phyloP scores from a whole-genome alignment of 352 stramenopile species.

The Globisporangium nodosum region DNA sequence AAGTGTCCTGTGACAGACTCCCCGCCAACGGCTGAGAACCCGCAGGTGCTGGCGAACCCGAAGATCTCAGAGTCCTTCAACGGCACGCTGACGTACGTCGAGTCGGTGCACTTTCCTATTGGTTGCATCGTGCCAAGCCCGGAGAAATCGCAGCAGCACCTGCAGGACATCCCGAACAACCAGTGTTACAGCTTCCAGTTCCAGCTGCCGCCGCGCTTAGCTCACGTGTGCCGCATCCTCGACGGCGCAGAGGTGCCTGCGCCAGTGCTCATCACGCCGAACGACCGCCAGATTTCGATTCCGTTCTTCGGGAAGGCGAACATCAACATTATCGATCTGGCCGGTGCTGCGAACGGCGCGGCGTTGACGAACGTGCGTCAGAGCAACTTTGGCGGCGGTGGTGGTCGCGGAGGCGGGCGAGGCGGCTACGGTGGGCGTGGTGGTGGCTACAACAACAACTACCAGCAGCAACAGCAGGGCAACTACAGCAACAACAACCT shows the following conservation, averaged over 20 bases:
- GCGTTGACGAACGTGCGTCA: constrained; percentile 58
- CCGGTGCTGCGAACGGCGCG: constrained; percentile 26
- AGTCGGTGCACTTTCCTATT: constrained; percentile 72
- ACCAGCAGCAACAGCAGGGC: constrained; percentile 34
- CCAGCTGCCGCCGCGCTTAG: constrained; percentile 37
- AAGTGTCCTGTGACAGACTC: constrained; percentile 46
- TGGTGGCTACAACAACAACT: constrained; percentile 23
- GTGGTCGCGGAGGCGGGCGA: constrained; percentile 19
- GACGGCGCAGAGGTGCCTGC: constrained; percentile 36
- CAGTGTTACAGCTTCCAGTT: constrained; percentile 86
- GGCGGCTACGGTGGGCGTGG: constrained; percentile 14
- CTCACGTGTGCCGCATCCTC: constrained; percentile 55
- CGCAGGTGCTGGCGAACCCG: constrained; percentile 38
- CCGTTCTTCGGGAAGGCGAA: constrained; percentile 80
- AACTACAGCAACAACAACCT: constrained; percentile 58
- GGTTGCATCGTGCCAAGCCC: constrained; percentile 69
- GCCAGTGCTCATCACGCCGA: constrained; percentile 42
- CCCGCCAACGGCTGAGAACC: constrained; percentile 32
- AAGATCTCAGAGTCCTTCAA: constrained; percentile 58
- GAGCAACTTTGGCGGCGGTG: constrained; percentile 27
- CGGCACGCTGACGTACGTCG: constrained; percentile 66
- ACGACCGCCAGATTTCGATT: constrained; percentile 66
- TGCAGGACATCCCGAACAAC: constrained; percentile 82
- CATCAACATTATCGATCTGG: constrained; percentile 84
- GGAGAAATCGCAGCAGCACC: constrained; percentile 59